These are phyloP conservation scores for Quercus engelmannii DNA, from an alignment of 306 rosid species.

Conservation along the genomic window DNA sequence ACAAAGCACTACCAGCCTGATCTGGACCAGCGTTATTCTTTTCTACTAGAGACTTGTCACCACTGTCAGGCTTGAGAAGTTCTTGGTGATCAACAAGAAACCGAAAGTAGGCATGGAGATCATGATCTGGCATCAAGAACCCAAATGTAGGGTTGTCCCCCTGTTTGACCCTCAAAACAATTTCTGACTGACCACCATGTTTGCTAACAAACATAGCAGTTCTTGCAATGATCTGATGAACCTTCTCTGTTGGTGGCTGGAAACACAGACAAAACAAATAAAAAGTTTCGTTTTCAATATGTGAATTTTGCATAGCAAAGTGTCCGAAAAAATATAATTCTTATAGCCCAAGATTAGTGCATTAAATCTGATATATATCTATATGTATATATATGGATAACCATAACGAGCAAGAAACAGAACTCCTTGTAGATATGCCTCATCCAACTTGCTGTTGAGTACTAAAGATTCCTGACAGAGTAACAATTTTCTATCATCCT, in stretches of 20 bases:
- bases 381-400: constrained; percentile 41
- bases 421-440: constrained; percentile 49
- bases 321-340: constrained; percentile 24
- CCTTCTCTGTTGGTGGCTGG: constrained; percentile 84
- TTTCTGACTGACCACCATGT: constrained; percentile 84
- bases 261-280: constrained; percentile 26
- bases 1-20: constrained; percentile 74
- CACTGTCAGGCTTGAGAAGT: constrained; percentile 43
- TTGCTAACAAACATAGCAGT: constrained; percentile 71
- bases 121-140: constrained; percentile 85
- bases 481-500: constrained; percentile 68
- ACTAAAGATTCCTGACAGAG: constrained; percentile 38
- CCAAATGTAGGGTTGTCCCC: constrained; percentile 92
- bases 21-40: constrained; percentile 41
- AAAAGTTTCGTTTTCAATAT: constrained; percentile 22
- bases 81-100: constrained; percentile 77
- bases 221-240: constrained; percentile 83
- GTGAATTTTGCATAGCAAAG: constrained; percentile 19
- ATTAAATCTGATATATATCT: constrained; percentile 38
- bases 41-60: constrained; percentile 34
- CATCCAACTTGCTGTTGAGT: constrained; percentile 56
- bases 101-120: constrained; percentile 74
- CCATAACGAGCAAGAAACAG: constrained; percentile 65
- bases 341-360: constrained; percentile 31
- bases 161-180: constrained; percentile 84